Conservation (phyloP, 2,329 filamentous ascomycete genomes). For the Phymatotrichopsis omnivora region DNA sequence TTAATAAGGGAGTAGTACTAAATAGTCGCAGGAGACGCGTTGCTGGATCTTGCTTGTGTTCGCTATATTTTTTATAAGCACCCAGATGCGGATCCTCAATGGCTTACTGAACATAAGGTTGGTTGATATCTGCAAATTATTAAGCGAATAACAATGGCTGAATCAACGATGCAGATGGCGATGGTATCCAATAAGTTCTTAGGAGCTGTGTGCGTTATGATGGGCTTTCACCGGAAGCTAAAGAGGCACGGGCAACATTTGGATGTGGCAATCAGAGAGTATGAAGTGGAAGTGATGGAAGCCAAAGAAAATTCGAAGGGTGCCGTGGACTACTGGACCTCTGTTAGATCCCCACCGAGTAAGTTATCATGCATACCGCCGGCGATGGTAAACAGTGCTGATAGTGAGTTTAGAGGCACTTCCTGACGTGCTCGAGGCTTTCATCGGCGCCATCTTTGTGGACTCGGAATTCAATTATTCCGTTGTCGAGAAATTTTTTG, state of each 20-base stretch:
- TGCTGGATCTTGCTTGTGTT: constrained; percentile 78
- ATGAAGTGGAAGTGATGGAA: constrained; percentile 45
- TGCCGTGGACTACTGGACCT: constrained; percentile 59
- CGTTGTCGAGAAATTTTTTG: constrained; percentile 67
- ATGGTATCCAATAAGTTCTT: constrained; percentile 97
- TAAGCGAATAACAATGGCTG: constrained; percentile 9
- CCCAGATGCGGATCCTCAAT: constrained; percentile 77
- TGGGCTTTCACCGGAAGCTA: constrained; percentile 68
- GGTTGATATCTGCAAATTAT: constrained; percentile 8
- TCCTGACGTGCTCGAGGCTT: constrained; percentile 80
- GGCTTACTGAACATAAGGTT: constrained; percentile 90
- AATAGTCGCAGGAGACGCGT: constrained; percentile 53
- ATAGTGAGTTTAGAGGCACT: constrained; percentile 45
- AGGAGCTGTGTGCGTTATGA: constrained; percentile 64
- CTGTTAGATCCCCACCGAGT: constrained; percentile 41
- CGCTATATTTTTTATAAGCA: constrained; percentile 69
- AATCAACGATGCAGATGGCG: constrained; percentile 52
- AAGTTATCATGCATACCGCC: background rate
- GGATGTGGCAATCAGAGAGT: constrained; percentile 37
- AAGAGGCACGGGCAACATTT: constrained; percentile 45
- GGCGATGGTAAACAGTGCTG: background rate
- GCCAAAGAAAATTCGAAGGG: constrained; percentile 43
- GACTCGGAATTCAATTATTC: constrained; percentile 71
- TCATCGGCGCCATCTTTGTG: constrained; percentile 82
- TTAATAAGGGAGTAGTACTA: background rate